Evolutionary conservation across 225 moss, liverwort and hornwort genomes (phyloP).

Genomic region (Marchantia polymorpha): DNA sequence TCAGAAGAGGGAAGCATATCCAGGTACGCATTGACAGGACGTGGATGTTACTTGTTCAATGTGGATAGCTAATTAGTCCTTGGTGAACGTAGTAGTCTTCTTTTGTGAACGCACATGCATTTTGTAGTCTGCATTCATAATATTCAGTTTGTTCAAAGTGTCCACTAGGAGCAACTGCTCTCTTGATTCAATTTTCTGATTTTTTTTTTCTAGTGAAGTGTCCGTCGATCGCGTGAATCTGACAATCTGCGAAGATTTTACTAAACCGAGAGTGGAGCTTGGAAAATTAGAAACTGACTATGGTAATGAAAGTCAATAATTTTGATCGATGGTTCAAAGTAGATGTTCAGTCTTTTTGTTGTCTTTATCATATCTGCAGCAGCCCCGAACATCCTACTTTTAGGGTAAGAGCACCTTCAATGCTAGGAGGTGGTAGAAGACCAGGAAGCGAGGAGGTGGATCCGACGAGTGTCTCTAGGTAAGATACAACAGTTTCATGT

Average conservation of each 20-base stretch:
- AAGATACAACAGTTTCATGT: not conserved
- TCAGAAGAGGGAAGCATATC: slow-evolving; percentile 85
- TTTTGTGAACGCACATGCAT: too few relatives aligned
- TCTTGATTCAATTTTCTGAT: too few relatives aligned
- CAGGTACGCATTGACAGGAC: slow-evolving; percentile 39
- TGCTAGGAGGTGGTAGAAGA: slow-evolving; percentile 90
- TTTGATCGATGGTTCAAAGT: not conserved
- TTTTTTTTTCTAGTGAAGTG: too few relatives aligned
- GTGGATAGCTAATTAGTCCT: too few relatives aligned
- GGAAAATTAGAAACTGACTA: too few relatives aligned
- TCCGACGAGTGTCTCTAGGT: slow-evolving; percentile 66
- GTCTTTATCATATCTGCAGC: slow-evolving; percentile 36
- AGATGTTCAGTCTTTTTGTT: not conserved
- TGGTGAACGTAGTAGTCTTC: too few relatives aligned
- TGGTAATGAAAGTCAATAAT: not conserved
- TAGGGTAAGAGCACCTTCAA: slow-evolving; percentile 79
- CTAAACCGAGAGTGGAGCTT: too few relatives aligned
- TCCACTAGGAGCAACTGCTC: too few relatives aligned
- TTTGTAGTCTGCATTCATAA: too few relatives aligned
- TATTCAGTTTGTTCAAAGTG: too few relatives aligned
- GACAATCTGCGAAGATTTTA: too few relatives aligned
- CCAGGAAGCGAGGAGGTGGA: slow-evolving; percentile 61
- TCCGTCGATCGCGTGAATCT: too few relatives aligned
- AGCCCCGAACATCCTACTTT: slow-evolving; percentile 96
- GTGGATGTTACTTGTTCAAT: not conserved